Base-by-base conservation (phyloP, 1,284 basidiomycete species). In the Veloboletus limbatus region DNA sequence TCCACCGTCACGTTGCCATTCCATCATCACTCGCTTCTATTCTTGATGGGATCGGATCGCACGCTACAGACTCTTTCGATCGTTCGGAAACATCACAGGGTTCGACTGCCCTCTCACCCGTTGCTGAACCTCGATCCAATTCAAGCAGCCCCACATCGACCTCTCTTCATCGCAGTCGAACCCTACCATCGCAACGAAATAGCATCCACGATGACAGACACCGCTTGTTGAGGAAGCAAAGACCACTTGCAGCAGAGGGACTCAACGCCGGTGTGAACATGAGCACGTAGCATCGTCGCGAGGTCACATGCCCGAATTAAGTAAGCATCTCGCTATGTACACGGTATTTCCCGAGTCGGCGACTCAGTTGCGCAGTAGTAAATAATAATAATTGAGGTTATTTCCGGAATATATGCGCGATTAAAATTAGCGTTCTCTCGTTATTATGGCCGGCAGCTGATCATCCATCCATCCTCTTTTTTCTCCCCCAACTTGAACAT, bases 101-200 rank as follows among this genome's bases (percentile, higher is more conserved):
- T 47, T 56, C 54, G 26, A 63, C 66, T 34, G 56, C 46, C 6
- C 67, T 76, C 32, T 69, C 75, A 24, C 75, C 77, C 16, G 72
- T 74, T 28, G 53, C 64, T 6, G 75, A 78, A 49, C 64, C 73
- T 20, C 53, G 57, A 33, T 60, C 65, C 21, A 63, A 28, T 48
- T 48, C 47, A n/a, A 43, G 32, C 55, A 58, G 58, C 43, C 44
- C 52, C 17, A 47, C 42, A 0, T 48, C 56, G 16, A 47, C 58
- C 37, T 58, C 65, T n/a, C 64, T 68, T 21, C 70, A 69, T 35
- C 72, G 83, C 27, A 84, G 84, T 59, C 72, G 77, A 52, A 86
- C 83, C 26, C 51, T 86, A 46, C 83, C 83, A 7, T 74, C 76
- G 2, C 62, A 60, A 14, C 59, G 65, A 48, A 55, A 43, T 48